Base-by-base conservation (phyloP, 805 yeast species). In the Spathaspora gorwiae region DNA sequence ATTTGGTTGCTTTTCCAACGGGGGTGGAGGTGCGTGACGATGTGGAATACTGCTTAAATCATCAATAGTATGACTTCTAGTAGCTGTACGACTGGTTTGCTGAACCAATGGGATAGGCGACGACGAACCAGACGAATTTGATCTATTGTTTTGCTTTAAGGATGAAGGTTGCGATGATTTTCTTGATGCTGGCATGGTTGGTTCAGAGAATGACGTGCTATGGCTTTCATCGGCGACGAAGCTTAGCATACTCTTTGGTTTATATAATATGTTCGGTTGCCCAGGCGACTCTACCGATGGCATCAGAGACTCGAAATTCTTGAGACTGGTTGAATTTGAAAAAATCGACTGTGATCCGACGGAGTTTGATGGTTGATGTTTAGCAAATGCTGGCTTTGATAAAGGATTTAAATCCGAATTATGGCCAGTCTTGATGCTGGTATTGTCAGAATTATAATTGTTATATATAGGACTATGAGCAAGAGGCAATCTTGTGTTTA, bases 41-140 rank as follows among this genome's bases (percentile, higher is more conserved):
- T 26, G 11, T 5, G 39, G 24, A 11, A 36, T 10, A 26, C 26
- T 36, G 9, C 56, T 37, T 24, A 59, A 43, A 40, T 60, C 61
- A 19, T 55, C 51, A 41, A 58, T 37, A 6, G 63, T 59, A 34
- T 42, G 53, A 39, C 61, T 55, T 47, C 61, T 48, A 11, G 32
- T 29, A 29, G 48, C 39, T 35, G 37, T 11, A 14, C 51, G 57
- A 9, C 12, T 35, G 12, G 32, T 9, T 29, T 29, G 32, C 12
- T 11, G 12, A 29, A 19, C 24, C 24, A 19, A 3, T 19, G 24
- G 5, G 24, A 19, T 19, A 19, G 24, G 5, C 24, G 24, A 19
- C 24, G 24, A 19, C 24, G 24, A 19, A 5, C 24, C 24, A 19
- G 24, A 19, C 2, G 24, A 19, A 19, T 19, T 19, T 5, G 24